Percentiles rank a stretch among this genome's conserved stretches.
These are phyloP conservation scores for Conoideocrella luteorostrata DNA, from an alignment of 2,329 filamentous ascomycete genomes.

Conservation along the genomic window DNA sequence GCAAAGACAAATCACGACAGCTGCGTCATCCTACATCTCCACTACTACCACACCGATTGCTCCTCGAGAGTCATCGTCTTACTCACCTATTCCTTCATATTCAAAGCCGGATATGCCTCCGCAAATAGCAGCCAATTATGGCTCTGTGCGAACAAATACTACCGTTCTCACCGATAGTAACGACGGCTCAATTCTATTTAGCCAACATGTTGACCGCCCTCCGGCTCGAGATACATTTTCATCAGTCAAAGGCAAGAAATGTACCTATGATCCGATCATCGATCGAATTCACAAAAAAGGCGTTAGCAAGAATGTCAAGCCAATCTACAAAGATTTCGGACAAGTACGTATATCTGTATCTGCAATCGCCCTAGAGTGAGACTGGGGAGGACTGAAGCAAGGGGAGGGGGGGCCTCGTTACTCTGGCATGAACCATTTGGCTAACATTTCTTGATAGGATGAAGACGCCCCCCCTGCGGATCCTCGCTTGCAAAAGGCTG, in stretches of 20 bases:
- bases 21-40: conserved; percentile 34
- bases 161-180: conserved; percentile 18
- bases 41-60: conserved; percentile 23
- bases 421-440: conserved; percentile 32
- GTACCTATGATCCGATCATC: conserved; percentile 55
- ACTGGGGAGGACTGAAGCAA: neutral
- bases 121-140: conserved; percentile 37
- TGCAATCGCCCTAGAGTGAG: conserved; percentile 21
- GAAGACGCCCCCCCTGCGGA: conserved; percentile 75
- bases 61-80: conserved; percentile 43
- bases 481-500: conserved; percentile 64
- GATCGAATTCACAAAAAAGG: conserved; percentile 42
- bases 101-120: conserved; percentile 51
- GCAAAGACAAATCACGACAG: conserved; percentile 34
- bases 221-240: conserved; percentile 51
- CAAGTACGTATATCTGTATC: conserved; percentile 54
- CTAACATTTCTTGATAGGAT: conserved; percentile 61
- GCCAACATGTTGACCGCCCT: conserved; percentile 33
- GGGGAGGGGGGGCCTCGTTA: conserved; percentile 55
- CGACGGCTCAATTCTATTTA: conserved; percentile 28
- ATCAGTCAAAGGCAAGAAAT: conserved; percentile 50
- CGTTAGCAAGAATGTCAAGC: conserved; percentile 52
- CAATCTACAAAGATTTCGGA: conserved; percentile 58
- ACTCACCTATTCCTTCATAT: conserved; percentile 39
- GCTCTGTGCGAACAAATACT: conserved; percentile 19